phyloP scores from a whole-genome alignment of 2,329 filamentous ascomycete species.

The Rhynchosporium agropyri region DNA sequence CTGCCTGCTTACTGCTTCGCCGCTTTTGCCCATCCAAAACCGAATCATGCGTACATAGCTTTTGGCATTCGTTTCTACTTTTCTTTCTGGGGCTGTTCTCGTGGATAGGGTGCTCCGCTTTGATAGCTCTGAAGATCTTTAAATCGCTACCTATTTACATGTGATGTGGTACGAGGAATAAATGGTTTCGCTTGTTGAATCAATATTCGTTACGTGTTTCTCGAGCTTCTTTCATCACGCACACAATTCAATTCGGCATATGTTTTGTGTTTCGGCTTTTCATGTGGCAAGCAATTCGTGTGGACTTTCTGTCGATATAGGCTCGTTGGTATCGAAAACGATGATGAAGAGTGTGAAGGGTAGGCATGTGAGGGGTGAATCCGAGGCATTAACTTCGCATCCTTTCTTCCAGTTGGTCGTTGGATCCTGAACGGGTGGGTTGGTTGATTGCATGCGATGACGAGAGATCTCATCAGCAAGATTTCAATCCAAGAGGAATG shows the following conservation, averaged over 20 bases:
- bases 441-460: too few relatives aligned
- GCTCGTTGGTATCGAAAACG: background rate
- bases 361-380: slow-evolving; percentile 1
- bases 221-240: background rate
- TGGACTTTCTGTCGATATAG: background rate
- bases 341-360: background rate
- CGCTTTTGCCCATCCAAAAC: background rate
- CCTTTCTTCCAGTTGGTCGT: background rate
- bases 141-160: too few relatives aligned
- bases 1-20: background rate
- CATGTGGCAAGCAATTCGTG: background rate
- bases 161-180: too few relatives aligned
- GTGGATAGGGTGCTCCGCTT: too few relatives aligned
- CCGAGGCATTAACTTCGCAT: background rate
- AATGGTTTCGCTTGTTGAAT: too few relatives aligned
- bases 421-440: background rate
- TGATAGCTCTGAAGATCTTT: too few relatives aligned
- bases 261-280: slow-evolving; percentile 5
- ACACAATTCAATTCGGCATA: background rate
- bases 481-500: background rate
- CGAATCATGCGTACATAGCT: background rate
- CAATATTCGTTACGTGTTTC: background rate
- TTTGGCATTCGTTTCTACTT: background rate
- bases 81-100: background rate
- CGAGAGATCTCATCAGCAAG: background rate